A percentile compares a stretch with the other conserved stretches of the same genome.
phyloP scores from a whole-genome alignment of 306 rosid species.

The Nissolia schottii region DNA sequence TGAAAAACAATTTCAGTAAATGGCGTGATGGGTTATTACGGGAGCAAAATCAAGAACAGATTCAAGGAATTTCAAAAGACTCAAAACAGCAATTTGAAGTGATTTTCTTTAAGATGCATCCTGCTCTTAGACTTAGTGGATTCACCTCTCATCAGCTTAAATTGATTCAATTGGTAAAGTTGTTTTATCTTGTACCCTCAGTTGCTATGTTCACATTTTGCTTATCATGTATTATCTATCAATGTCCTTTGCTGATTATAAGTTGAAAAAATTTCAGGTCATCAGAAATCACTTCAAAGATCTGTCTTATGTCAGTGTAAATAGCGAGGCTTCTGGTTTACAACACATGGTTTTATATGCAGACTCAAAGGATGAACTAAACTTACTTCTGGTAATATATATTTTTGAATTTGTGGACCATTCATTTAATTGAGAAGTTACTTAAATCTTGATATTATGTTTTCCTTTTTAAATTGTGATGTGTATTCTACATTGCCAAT shows the following conservation, averaged over 20 bases:
- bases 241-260: conserved; percentile 15
- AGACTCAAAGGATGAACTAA: conserved; percentile 64
- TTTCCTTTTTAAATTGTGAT: conserved; percentile 4
- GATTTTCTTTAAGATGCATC: conserved; percentile 72
- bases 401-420: background rate
- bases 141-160: conserved; percentile 79
- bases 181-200: conserved; percentile 8
- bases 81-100: conserved; percentile 60
- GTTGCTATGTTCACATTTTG: conserved; percentile 10
- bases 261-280: conserved; percentile 59
- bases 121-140: conserved; percentile 71
- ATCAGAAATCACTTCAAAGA: conserved; percentile 62
- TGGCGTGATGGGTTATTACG: conserved; percentile 75
- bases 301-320: conserved; percentile 51
- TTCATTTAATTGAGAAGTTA: background rate
- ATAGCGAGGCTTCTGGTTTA: conserved; percentile 43
- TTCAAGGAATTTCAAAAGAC: conserved; percentile 41
- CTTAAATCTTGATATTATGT: conserved; percentile 6
- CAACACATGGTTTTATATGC: conserved; percentile 60
- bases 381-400: conserved; percentile 62
- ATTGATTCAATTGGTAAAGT: conserved; percentile 76
- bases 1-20: conserved; percentile 63
- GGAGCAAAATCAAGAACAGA: conserved; percentile 38
- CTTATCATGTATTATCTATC: conserved; percentile 11
- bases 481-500: background rate